Base-by-base conservation (phyloP, 176 grass and related monocot genomes). In the Avena eriantha region DNA sequence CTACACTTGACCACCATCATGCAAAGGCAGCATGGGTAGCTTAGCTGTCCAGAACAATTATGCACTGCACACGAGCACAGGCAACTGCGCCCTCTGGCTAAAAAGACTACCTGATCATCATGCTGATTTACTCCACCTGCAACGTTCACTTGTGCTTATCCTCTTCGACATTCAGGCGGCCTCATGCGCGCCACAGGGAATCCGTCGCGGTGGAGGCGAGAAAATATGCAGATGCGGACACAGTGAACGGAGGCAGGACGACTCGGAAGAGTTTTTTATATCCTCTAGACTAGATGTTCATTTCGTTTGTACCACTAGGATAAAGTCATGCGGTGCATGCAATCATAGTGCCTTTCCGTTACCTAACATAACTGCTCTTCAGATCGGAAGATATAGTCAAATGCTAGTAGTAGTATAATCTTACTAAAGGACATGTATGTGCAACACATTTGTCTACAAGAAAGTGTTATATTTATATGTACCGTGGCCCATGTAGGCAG, bases 1-100 rank as follows among this genome's bases (percentile, higher is more conserved):
- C 83, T 59, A 10, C 75, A 65, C 22, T 26, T 54, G 55, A 78
- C 31, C 57, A 55, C 57, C 86, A 73, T 82, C 13, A 87, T 67
- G 79, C 78, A 56, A 56, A 33, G 26, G 26, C 36, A 33, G 31
- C 82, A 9, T 13, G 17, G 48, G n/a, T 61, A 61, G 78, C 71
- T 86, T 43, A 65, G 31, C 57, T 54, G 36, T 33, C 47, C 66
- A 69, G 22, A 63, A 56, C 33, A 85, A 80, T 73, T 46, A 54
- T 45, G 66, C 75, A 69, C 68, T 43, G 49, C 61, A 48, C 46
- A 82, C 58, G 54, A 53, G 43, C 55, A 53, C 45, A 53, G 55
- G 66, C 64, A 26, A 78, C 48, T 65, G 51, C 9, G n/a, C 73
- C 73, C 39, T 51, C 19, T 49, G 61, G n/a, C 49, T 39, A 59